Evolutionary conservation across 257 asterid genomes (phyloP), one percentile per base, ranked within the genome.

Genomic region (Thymus quinquecostatus): DNA sequence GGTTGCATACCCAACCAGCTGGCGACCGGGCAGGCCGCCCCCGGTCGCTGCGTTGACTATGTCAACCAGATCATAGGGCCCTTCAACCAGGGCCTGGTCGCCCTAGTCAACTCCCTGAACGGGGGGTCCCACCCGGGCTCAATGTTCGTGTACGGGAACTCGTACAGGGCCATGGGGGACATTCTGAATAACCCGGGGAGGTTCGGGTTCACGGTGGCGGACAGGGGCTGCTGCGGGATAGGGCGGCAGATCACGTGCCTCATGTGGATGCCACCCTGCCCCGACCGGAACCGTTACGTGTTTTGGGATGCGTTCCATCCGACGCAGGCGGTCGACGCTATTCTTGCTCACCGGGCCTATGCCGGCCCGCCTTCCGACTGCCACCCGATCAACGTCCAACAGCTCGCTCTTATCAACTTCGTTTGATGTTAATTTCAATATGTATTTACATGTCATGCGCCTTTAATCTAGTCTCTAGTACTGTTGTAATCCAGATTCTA

Each of bases 261-360:
- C 72, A 88, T 90, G 0, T 86, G 86, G 82, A 11, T 40, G 1
- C 36, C 82, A 8, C 96, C 98, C 0, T 90, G 97, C 61, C 2
- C 60, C 0, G 78, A 88, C 27, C 67, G 98, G 78, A 82, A 73
- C 8, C 78, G 84, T 64, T 92, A 87, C 30, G 81, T 92, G 3
- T 92, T 90, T 40, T 92, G 98, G 98, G 98, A 92, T 77, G 96
- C 97, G 0, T 88, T 88, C 59, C 98, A 92, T 76, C 93, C 98
- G 0, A 90, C 97, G 0, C 93, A 90, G 68, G 85, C 81, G 0
- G 95, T 87, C 4, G 78, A 84, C 61, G 87, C 92, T 0, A 75
- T 90, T 2, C 86, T 87, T 14, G 97, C 96, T 5, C 82, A 82
- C 21, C 81, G 95, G 84, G 95, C 93, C 8, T 90, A 81, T 30